These are phyloP conservation scores for Amanita thiersii DNA, from an alignment of 768 basidiomycete genomes.

Conservation along the genomic window DNA sequence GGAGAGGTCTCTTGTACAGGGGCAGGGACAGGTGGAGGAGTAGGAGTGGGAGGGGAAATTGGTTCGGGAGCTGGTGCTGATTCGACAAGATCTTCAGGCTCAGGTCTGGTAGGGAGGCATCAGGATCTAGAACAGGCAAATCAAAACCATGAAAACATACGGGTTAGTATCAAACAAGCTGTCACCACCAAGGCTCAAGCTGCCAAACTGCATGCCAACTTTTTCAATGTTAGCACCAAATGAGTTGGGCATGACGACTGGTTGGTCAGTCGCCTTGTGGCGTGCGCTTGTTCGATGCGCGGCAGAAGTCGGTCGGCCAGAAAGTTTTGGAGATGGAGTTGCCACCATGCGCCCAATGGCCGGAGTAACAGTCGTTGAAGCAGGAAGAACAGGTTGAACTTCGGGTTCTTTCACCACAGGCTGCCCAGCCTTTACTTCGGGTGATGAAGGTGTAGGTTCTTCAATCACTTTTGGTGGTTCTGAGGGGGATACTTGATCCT, in stretches of 20 bases:
- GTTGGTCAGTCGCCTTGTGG: slow-evolving; percentile 68
- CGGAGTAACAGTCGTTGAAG: slow-evolving; percentile 17
- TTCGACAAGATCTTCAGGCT: slow-evolving; percentile 26
- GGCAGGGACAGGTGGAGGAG: slow-evolving; percentile 24
- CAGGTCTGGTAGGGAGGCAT: slow-evolving; percentile 17
- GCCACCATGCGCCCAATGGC: slow-evolving; percentile 27
- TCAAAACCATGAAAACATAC: slow-evolving; percentile 29
- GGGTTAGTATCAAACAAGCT: slow-evolving; percentile 41
- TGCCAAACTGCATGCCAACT: slow-evolving; percentile 87
- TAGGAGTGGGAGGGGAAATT: background rate
- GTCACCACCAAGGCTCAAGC: slow-evolving; percentile 69
- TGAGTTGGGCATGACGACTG: slow-evolving; percentile 73
- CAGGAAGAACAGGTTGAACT: slow-evolving; percentile 23
- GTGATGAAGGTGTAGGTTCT: background rate
- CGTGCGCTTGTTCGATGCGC: slow-evolving; percentile 52
- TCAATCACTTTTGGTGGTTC: slow-evolving; percentile 8
- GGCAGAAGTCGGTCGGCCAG: slow-evolving; percentile 42
- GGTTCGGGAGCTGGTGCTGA: slow-evolving; percentile 15
- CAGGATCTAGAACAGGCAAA: slow-evolving; percentile 2
- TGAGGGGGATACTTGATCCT: slow-evolving; percentile 9
- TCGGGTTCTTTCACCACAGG: slow-evolving; percentile 10
- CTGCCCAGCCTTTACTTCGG: background rate
- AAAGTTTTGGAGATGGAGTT: slow-evolving; percentile 42
- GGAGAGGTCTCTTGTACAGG: slow-evolving; percentile 17
- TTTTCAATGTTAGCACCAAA: slow-evolving; percentile 63